These are phyloP conservation scores for Stachybotrys chlorohalonatus DNA, from an alignment of 2,329 filamentous ascomycete species.

Conservation along the genomic window DNA sequence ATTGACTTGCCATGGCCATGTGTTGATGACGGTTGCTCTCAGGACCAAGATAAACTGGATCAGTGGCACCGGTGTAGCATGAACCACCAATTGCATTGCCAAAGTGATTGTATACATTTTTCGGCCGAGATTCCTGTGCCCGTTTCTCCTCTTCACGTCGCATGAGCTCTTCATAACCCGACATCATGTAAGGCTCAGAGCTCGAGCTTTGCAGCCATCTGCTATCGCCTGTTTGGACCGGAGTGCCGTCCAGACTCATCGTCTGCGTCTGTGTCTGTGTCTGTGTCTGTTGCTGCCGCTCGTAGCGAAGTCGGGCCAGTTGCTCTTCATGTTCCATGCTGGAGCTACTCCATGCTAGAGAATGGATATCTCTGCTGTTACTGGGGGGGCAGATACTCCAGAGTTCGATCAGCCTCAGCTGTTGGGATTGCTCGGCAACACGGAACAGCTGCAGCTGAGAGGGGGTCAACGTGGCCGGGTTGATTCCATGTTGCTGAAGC, in stretches of 20 bases:
- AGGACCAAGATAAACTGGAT: constrained; percentile 55
- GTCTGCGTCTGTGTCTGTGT: constrained; percentile 28
- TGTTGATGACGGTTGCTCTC: constrained; percentile 39
- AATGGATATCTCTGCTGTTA: constrained; percentile 42
- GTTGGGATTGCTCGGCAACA: constrained; percentile 63
- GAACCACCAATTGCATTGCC: constrained; percentile 27
- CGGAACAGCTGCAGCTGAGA: constrained; percentile 74
- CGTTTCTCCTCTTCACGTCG: constrained; percentile 50
- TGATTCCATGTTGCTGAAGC: constrained; percentile 58
- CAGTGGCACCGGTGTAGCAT: constrained; percentile 47
- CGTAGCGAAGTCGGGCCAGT: constrained; percentile 51
- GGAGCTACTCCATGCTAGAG: constrained; percentile 43
- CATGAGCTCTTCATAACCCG: constrained; percentile 67
- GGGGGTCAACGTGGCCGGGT: constrained; percentile 58
- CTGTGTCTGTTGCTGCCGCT: constrained; percentile 31
- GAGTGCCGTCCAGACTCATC: constrained; percentile 46
- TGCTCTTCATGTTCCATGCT: constrained; percentile 48
- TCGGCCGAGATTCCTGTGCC: constrained; percentile 21
- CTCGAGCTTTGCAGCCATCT: constrained; percentile 40
- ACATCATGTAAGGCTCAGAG: constrained; percentile 76
- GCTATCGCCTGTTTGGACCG: constrained; percentile 42
- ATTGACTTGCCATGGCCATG: constrained; percentile 58
- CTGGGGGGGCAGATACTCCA: constrained; percentile 75
- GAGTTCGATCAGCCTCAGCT: constrained; percentile 67
- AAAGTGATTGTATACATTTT: constrained; percentile 35